A percentile compares a stretch with the other conserved stretches of the same genome.
phyloP scores from a whole-genome alignment of 2,329 filamentous ascomycete species.

The Aspergillus sp. region DNA sequence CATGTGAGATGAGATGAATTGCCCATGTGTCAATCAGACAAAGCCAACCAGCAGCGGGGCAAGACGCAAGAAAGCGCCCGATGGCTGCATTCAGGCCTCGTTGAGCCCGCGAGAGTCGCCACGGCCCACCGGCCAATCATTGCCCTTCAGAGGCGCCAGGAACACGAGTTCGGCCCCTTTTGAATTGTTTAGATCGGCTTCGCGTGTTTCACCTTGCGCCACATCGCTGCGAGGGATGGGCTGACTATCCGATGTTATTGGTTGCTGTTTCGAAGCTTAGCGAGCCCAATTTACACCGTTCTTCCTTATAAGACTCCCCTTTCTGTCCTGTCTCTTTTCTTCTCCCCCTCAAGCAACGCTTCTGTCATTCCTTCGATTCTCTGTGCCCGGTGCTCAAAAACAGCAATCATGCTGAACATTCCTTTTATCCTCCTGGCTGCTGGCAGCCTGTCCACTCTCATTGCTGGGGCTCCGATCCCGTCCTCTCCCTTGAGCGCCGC shows the following conservation, averaged over 20 bases:
- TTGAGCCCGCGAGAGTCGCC: background rate
- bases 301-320: background rate
- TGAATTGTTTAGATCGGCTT: background rate
- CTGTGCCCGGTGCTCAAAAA: conserved; percentile 12
- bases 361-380: conserved; percentile 17
- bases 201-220: background rate
- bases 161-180: conserved; percentile 1
- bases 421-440: conserved; percentile 32
- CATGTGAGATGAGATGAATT: background rate
- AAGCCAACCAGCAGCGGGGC: background rate
- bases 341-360: conserved; percentile 15
- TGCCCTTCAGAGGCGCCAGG: background rate
- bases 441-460: conserved; percentile 35
- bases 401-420: conserved; percentile 16
- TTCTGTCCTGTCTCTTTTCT: background rate
- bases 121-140: background rate
- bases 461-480: conserved; percentile 32
- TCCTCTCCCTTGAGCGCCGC: conserved; percentile 26
- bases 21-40: background rate
- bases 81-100: background rate
- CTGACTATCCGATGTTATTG: background rate
- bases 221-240: background rate
- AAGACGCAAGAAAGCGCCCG: background rate
- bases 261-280: background rate
- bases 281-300: background rate